Evolutionary conservation across 805 yeast genomes (phyloP).

Genomic region (Crinitomyces ghanaensis): DNA sequence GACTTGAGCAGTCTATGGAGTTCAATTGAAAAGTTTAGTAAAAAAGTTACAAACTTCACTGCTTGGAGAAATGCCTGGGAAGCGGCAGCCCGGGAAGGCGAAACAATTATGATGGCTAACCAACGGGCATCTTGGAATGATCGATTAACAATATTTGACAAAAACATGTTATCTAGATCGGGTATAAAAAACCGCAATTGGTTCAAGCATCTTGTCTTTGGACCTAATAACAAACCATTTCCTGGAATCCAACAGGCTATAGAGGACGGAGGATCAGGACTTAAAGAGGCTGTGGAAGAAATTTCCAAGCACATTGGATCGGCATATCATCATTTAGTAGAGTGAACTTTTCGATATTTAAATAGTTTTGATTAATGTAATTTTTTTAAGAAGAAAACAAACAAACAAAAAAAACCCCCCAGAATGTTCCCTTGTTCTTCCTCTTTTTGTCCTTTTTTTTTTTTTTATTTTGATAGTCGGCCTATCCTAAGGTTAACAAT

Average conservation of each 20-base stretch:
- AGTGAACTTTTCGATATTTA: too few relatives aligned
- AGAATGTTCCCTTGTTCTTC: too few relatives aligned
- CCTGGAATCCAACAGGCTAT: constrained; percentile 69
- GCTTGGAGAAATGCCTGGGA: constrained; percentile 57
- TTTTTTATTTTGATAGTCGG: too few relatives aligned
- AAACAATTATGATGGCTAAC: constrained; percentile 61
- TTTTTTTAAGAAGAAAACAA: too few relatives aligned
- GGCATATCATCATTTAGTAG: too few relatives aligned
- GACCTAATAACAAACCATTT: constrained; percentile 61
- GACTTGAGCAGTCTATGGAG: constrained; percentile 16
- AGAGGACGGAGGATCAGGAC: constrained; percentile 31
- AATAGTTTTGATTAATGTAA: too few relatives aligned
- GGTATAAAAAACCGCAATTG: constrained; percentile 47
- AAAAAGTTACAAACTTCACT: constrained; percentile 37
- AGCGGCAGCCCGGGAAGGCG: constrained; percentile 39
- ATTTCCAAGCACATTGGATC: too few relatives aligned
- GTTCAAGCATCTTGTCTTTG: constrained; percentile 56
- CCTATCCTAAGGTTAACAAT: too few relatives aligned
- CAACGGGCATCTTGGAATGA: constrained; percentile 75
- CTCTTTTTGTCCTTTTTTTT: too few relatives aligned
- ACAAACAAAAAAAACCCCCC: too few relatives aligned
- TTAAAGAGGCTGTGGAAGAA: too few relatives aligned
- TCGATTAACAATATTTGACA: constrained; percentile 46
- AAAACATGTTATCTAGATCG: constrained; percentile 35
- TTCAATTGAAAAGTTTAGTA: constrained; percentile 29